Evolutionary conservation across 2,329 filamentous ascomycete species (phyloP).

Genomic region (Apiospora arundinis): DNA sequence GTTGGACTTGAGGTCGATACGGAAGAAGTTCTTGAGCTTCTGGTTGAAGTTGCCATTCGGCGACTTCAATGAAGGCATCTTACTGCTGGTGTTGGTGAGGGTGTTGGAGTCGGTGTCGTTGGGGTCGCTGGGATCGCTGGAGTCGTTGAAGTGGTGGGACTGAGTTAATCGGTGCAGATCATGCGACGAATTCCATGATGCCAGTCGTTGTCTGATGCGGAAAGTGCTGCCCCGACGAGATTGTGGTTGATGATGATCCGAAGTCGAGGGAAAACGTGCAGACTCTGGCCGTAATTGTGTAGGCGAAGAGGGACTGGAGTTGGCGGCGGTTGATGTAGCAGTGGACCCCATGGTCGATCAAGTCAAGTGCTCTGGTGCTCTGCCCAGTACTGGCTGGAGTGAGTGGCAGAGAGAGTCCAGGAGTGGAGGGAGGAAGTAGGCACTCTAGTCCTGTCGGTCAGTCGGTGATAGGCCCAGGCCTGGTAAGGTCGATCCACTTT

Average conservation of each 20-base stretch:
- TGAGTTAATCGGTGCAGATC: slow-evolving; percentile 28
- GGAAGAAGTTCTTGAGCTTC: slow-evolving; percentile 75
- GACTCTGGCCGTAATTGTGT: slow-evolving; percentile 21
- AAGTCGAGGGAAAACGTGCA: slow-evolving; percentile 27
- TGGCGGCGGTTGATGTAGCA: slow-evolving; percentile 24
- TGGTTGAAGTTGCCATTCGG: slow-evolving; percentile 67
- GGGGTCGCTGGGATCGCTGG: slow-evolving; percentile 28
- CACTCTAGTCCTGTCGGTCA: slow-evolving; percentile 9
- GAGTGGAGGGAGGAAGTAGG: slow-evolving; percentile 5
- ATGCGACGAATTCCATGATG: slow-evolving; percentile 42
- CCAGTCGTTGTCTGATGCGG: slow-evolving; percentile 40
- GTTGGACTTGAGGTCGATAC: slow-evolving; percentile 54
- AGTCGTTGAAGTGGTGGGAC: slow-evolving; percentile 13
- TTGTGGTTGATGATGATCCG: slow-evolving; percentile 29
- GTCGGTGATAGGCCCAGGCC: slow-evolving; percentile 18
- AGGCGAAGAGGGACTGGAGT: slow-evolving; percentile 25
- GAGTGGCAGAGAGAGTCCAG: slow-evolving; percentile 1
- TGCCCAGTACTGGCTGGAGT: slow-evolving; percentile 2
- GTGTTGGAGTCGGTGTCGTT: slow-evolving; percentile 9
- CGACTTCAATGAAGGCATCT: slow-evolving; percentile 62
- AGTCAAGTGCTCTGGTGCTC: slow-evolving; percentile 23
- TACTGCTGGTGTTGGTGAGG: slow-evolving; percentile 25
- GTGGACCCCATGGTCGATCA: slow-evolving; percentile 27
- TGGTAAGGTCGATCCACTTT: slow-evolving; percentile 17
- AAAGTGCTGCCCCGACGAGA: slow-evolving; percentile 30